Base-by-base conservation (phyloP, 164 flowering plant genomes). In the Dillenia suffruticosa region DNA sequence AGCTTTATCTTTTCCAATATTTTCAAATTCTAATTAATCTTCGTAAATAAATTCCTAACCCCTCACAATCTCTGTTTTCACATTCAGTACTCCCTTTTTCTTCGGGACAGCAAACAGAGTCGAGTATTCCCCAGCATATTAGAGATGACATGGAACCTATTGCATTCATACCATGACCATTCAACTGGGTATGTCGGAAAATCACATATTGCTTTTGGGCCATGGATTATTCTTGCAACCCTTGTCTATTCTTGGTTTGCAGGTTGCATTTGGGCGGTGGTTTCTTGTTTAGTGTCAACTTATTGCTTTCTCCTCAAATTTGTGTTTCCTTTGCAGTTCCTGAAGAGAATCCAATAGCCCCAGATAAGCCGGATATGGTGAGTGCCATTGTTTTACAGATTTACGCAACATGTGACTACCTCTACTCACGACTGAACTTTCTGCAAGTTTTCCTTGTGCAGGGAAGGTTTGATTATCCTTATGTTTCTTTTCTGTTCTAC, bases 381-480 rank as follows among this genome's bases (percentile, higher is more conserved):
- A 70, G 87, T 71, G 45, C 7, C 55, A 62, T 49, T 57, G 1
- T 19, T 57, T 51, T 40, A n/a, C 46, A 46, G 45, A 26, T 15
- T 57, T 46, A 46, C 26, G 40, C 40, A 32, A 32, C 40, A 50
- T n/a, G 4, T 22, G 14, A 19, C 9, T 43, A 48, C 44, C 54
- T 48, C 15, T 40, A 54, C 22, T 51, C 15, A 51, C 22, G 17
- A 11, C 44, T 56, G 51, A 50, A 50, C 51, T 63, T 22, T 13
- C n/a, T 44, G 1, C 43, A 51, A 2, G 12, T 44, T 24, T 13
- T 46, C 50, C 40, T 24, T 73, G 12, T 72, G 72, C 94, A 90
- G 98, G 85, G 59, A 2, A 76, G 88, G 68, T 88, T 94, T 63
- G 97, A 90, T 65, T 96, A 90, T 81, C 98, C 98, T 6, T 94